Evolutionary conservation across 208 protist species (phyloP), one percentile per base, ranked within the genome.

Genomic region (Strigomonas galati): DNA sequence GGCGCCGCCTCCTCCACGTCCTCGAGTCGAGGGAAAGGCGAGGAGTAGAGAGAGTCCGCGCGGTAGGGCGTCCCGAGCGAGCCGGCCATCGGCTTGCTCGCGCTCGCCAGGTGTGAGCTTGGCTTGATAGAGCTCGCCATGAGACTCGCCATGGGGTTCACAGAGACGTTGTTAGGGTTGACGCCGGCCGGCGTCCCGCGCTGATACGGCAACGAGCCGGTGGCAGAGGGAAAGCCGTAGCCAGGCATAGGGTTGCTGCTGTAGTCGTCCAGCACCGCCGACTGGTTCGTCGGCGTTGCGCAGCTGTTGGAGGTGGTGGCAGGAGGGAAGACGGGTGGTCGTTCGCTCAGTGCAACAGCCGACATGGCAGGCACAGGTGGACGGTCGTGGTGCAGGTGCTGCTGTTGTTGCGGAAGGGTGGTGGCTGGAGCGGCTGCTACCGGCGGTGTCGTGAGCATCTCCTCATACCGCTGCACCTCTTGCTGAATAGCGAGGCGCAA

Each of bases 311-410:
- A n/a, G n/a, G n/a, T n/a, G n/a, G n/a, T n/a, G n/a, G n/a, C n/a
- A n/a, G 21, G 54, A 15, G 54, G 54, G 30, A 59, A 59, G 27
- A 59, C 15, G 30, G 54, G 54, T 12, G 54, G 54, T 15, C 54
- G 54, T 2, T 59, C 54, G 23, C 54, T 31, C 54, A 31, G 54
- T 9, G 27, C 30, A 4, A 7, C 23, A 9, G 30, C 54, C 14
- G 24, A 35, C 54, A 59, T 59, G 23, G 54, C 14, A 2, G 23
- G 48, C 48, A 15, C 23, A 17, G 17, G 17, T 15, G 17, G 48
- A 53, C 19, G 17, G n/a, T 6, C 23, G 48, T 53, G 17, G 6
- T 21, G 9, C 7, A 17, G 7, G 17, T 53, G 24, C 4, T 59
- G n/a, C n/a, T n/a, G n/a, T n/a, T n/a, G n/a, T n/a, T n/a, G n/a